Base-by-base conservation (phyloP, 352 stramenopile genomes). In the Thalassiosira allenii region DNA sequence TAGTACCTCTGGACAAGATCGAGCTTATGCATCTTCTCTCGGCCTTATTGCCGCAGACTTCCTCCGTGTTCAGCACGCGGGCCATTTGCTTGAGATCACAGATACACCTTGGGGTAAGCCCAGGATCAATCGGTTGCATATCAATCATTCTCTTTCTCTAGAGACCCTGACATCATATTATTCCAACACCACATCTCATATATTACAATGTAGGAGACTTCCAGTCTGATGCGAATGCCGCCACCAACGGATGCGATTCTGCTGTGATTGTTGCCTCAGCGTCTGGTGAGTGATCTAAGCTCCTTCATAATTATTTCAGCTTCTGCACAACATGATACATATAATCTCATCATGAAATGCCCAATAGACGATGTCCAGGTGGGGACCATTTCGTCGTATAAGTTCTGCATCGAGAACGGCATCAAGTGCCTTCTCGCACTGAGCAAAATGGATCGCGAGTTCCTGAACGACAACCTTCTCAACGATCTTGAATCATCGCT, bases 371-470 rank as follows among this genome's bases (percentile, higher is more conserved):
- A 56, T 33, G 43, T 82, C 27, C 65, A 82, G 32, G 22, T 20
- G 40, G 65, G 65, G 11, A 77, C 73, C 22, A 56, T 76, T 32
- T 51, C 40, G 5, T 59, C 73, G 2, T 82, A 61, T 57, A 65
- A 77, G 44, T 57, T 72, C 11, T 82, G 73, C 43, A 22, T 56
- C 14, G 41, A 81, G 11, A 70, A 62, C 27, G 54, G 64, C 8
- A 75, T 81, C 53, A 81, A 81, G 33, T 58, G 61, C 34, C 65
- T 81, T 14, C 56, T 81, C 25, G 63, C 62, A 23, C 61, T 81
- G 63, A 81, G 30, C 59, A 81, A 81, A 54, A 81, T 81, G 72
- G 72, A 81, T 64, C 30, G 72, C 47, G 47, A 47, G 6, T 81
- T 81, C 63, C n/a, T 81, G 2, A 41, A 81, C 25, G 32, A 67